phyloP scores from a whole-genome alignment of 169 alveolate genomes.

The Plasmodium berghei region DNA sequence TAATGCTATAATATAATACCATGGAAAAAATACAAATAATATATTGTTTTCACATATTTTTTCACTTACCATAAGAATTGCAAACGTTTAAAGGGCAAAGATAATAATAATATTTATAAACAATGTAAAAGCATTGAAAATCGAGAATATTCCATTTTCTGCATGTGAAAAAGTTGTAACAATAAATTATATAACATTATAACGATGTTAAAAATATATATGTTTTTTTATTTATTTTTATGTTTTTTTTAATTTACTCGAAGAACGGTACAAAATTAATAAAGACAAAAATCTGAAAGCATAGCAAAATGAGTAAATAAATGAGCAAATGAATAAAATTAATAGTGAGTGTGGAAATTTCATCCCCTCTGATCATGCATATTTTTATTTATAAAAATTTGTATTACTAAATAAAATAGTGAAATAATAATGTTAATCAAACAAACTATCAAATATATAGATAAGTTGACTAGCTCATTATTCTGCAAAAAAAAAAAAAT shows the following conservation, averaged over 20 bases:
- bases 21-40: background rate
- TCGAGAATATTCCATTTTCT: conserved; percentile 58
- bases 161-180: background rate
- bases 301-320: background rate
- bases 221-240: conserved; percentile 2
- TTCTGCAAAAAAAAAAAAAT: conserved; percentile 31
- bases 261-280: conserved; percentile 63
- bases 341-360: too few species aligned
- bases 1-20: background rate
- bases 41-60: background rate
- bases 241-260: conserved; percentile 27
- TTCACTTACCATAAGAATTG: conserved; percentile 67
- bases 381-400: background rate
- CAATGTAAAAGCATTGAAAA: conserved; percentile 25
- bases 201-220: background rate
- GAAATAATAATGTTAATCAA: conserved; percentile 15
- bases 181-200: too few species aligned
- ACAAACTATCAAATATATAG: conserved; percentile 24
- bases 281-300: conserved; percentile 47
- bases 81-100: conserved; percentile 51
- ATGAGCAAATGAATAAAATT: background rate
- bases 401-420: conserved; percentile 44
- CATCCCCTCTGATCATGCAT: background rate
- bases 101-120: conserved; percentile 28
- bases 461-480: background rate